Base-by-base conservation (phyloP, 805 yeast genomes). In the Lipomyces japonicus region DNA sequence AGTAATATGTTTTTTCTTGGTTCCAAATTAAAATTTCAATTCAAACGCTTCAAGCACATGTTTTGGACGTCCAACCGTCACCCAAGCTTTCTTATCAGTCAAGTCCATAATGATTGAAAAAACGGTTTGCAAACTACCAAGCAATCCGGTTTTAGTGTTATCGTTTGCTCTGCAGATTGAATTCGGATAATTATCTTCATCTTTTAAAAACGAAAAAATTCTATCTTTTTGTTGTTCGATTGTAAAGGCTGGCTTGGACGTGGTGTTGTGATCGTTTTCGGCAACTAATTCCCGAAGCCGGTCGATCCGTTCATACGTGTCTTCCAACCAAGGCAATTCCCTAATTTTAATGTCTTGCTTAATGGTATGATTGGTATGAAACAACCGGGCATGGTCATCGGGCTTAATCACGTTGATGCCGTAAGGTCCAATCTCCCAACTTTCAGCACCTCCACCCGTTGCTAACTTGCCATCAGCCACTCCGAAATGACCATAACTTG, bases 51-150 rank as follows among this genome's bases (percentile, higher is more conserved):
- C 58, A 22, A 54, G 39, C 22, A 45, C 38, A 22, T 48, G 50
- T 34, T 54, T 54, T 19, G 65, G 65, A 5, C 63, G 43, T 3
- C 65, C 65, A 12, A 59, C 55, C 14, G 38, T 39, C 2, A 62
- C 55, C 50, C 51, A 46, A 30, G 63, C 65, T n/a, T 28, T 32
- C 19, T 36, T 51, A 21, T 37, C 48, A 14, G 43, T 51, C 36
- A 63, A 48, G 39, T 63, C 63, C 65, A 63, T 63, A 35, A 58
- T 58, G 24, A 63, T 63, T 24, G 61, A 57, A 51, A 63, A 63
- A 34, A 63, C 50, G 2, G 65, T 63, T 40, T 54, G 58, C 57
- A 54, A 36, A 26, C 48, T 50, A 5, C 58, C 58, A n/a, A 54
- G 42, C 37, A 51, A 18, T 4, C 58, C 58, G 18, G 53, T 42